phyloP scores from a whole-genome alignment of 805 yeast genomes.

The Myxozyma neotropica region DNA sequence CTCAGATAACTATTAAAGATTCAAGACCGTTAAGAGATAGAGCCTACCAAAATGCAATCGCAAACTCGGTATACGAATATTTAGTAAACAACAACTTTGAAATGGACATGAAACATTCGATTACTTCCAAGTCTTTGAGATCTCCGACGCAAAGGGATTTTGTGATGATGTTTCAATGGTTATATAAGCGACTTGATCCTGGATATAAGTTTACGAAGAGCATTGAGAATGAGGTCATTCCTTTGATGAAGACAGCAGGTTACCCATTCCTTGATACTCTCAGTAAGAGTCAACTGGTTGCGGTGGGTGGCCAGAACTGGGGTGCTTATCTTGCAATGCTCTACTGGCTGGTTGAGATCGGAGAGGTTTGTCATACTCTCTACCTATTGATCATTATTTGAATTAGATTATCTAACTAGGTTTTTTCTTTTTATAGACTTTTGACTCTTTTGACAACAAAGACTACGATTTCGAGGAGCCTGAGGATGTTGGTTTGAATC shows the following conservation, averaged over 20 bases:
- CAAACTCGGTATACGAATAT: constrained; percentile 66
- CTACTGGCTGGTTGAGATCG: constrained; percentile 74
- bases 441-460: constrained; percentile 47
- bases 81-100: constrained; percentile 68
- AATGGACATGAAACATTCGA: constrained; percentile 68
- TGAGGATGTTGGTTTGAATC: constrained; percentile 52
- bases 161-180: constrained; percentile 73
- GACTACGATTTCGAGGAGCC: constrained; percentile 43
- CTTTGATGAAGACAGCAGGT: constrained; percentile 61
- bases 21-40: constrained; percentile 79
- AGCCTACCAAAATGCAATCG: constrained; percentile 53
- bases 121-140: constrained; percentile 63
- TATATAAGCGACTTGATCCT: constrained; percentile 78
- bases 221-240: constrained; percentile 74
- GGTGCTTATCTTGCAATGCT: constrained; percentile 78
- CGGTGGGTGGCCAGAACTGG: constrained; percentile 88
- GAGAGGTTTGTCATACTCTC: no score
- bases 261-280: constrained; percentile 83
- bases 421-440: constrained; percentile 37
- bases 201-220: constrained; percentile 68
- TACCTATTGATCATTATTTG: no score
- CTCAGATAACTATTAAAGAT: constrained; percentile 46
- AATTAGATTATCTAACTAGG: constrained; percentile 24
- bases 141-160: constrained; percentile 90
- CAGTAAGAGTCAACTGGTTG: constrained; percentile 81